These are phyloP conservation scores for Allium cepa DNA, from an alignment of 106 monocot species.

Conservation along the genomic window DNA sequence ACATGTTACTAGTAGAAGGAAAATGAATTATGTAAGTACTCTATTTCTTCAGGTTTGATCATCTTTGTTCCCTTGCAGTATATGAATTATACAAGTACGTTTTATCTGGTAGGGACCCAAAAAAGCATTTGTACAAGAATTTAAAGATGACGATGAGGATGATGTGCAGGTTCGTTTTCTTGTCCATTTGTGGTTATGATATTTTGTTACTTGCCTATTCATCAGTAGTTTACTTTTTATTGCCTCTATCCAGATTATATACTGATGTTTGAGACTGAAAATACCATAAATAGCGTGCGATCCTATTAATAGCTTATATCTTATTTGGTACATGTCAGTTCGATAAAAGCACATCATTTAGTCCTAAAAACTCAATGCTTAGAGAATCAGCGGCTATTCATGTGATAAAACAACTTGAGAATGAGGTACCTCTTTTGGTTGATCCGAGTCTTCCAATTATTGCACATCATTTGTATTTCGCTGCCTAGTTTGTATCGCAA, in stretches of 20 bases:
- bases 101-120: conserved; percentile 12
- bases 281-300: not conserved
- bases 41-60: conserved; percentile 22
- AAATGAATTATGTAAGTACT: conserved; percentile 31
- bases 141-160: conserved; percentile 8
- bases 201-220: too few species aligned
- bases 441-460: not conserved
- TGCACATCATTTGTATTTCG: not conserved
- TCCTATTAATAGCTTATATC: too few species aligned
- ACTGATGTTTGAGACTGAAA: conserved; percentile 12
- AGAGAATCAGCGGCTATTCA: conserved; percentile 62
- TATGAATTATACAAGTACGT: conserved; percentile 3
- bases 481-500: not conserved
- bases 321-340: conserved; percentile 3
- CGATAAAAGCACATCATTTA: conserved; percentile 11
- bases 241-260: not conserved
- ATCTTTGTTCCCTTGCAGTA: not conserved
- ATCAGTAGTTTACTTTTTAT: not conserved
- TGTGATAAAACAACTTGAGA: conserved; percentile 65
- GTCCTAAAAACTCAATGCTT: conserved; percentile 26
- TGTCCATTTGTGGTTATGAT: not conserved
- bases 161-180: conserved; percentile 17
- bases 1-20: conserved; percentile 83
- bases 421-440: conserved; percentile 31
- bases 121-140: conserved; percentile 8